These are phyloP conservation scores for Fusarium irregulare DNA, from an alignment of 2,329 filamentous ascomycete genomes.

Conservation along the genomic window DNA sequence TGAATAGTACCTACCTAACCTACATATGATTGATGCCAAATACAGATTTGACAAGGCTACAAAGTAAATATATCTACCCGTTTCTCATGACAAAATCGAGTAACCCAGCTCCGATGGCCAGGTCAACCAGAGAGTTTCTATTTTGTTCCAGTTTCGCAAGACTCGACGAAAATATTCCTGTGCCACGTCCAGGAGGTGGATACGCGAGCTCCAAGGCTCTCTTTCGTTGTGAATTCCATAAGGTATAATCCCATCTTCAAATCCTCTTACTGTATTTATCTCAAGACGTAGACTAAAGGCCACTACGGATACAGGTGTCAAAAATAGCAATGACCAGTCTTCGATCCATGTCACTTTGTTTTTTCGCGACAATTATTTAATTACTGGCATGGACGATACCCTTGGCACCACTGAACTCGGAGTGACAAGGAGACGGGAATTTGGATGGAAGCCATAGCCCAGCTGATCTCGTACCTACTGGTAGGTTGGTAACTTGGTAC, in stretches of 20 bases:
- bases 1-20: not conserved
- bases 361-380: slow-evolving; percentile 10
- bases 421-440: not conserved
- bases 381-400: slow-evolving; percentile 1
- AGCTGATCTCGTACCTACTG: slow-evolving; percentile 19
- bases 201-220: slow-evolving; percentile 1
- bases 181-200: not conserved
- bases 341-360: slow-evolving; percentile 19
- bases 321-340: slow-evolving; percentile 19
- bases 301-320: slow-evolving; percentile 3
- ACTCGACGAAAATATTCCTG: slow-evolving; percentile 1
- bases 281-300: not conserved
- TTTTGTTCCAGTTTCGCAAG: slow-evolving; percentile 6
- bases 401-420: slow-evolving; percentile 16
- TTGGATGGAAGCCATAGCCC: not conserved
- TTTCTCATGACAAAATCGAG: slow-evolving; percentile 2
- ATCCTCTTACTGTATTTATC: not conserved
- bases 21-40: not conserved
- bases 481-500: slow-evolving; percentile 12
- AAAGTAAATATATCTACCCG: not conserved
- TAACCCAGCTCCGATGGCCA: slow-evolving; percentile 14
- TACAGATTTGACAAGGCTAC: not conserved
- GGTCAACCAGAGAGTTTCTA: not conserved
- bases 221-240: not conserved
- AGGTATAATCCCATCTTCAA: not conserved